These are phyloP conservation scores for Fragaria ananassa DNA, from an alignment of 306 rosid species.

Conservation along the genomic window DNA sequence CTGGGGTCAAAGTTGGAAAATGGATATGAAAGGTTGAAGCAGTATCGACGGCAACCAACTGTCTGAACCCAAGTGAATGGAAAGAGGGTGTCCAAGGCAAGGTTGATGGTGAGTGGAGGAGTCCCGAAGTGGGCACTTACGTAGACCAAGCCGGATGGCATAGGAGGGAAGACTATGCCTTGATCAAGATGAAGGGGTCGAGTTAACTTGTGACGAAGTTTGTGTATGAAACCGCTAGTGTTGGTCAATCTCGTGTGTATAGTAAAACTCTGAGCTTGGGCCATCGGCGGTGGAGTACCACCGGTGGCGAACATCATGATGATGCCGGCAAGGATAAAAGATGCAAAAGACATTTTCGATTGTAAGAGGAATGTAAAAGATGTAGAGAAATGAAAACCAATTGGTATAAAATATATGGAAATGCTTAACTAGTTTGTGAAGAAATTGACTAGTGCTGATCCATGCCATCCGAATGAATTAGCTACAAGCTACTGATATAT, in stretches of 20 bases:
- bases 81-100: not conserved
- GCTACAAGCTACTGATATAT: slow-evolving; percentile 1
- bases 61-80: slow-evolving; percentile 6
- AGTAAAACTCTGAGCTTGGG: not conserved
- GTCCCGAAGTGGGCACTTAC: not conserved
- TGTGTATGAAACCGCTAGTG: not conserved
- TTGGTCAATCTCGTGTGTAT: not conserved
- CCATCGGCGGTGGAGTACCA: not conserved
- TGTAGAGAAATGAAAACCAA: not conserved
- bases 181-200: not conserved
- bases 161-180: not conserved
- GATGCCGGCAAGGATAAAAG: not conserved
- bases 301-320: not conserved
- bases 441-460: not conserved
- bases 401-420: not conserved
- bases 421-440: not conserved
- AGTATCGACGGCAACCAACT: not conserved
- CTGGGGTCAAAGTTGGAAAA: not conserved
- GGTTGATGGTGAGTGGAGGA: not conserved
- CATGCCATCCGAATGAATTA: not conserved
- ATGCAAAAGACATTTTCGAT: not conserved
- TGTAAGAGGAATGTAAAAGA: not conserved
- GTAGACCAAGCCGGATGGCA: not conserved
- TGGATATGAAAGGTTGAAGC: not conserved
- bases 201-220: not conserved